These are phyloP conservation scores for Daldinia vernicosa DNA, from an alignment of 495 filamentous ascomycete species.

Conservation along the genomic window DNA sequence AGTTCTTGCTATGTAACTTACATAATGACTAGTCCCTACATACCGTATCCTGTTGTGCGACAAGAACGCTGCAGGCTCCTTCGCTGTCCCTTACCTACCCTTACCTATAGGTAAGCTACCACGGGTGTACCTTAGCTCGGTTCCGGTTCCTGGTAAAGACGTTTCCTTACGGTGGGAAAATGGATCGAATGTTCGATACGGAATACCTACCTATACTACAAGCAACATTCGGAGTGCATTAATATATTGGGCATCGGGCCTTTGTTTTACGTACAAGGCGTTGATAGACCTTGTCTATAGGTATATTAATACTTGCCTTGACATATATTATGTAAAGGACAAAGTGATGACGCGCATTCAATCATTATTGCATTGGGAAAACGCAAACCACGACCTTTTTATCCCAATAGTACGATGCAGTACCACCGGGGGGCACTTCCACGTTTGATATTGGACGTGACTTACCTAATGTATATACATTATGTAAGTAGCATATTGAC, in stretches of 20 bases:
- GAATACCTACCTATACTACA: background rate
- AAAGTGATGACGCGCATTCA: slow-evolving; percentile 12
- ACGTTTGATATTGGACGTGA: background rate
- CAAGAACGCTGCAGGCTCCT: slow-evolving; percentile 26
- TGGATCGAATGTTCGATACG: background rate
- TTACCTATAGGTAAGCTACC: slow-evolving; percentile 6
- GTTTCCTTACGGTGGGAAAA: background rate
- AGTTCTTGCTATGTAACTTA: background rate
- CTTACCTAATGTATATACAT: background rate
- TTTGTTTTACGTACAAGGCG: background rate
- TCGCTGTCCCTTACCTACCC: slow-evolving; percentile 29
- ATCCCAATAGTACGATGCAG: background rate
- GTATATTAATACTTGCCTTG: background rate
- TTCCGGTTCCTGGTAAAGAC: slow-evolving; percentile 28
- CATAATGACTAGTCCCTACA: slow-evolving; percentile 6
- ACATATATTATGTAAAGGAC: background rate
- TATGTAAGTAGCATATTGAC: background rate
- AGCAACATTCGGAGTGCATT: background rate
- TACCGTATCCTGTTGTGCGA: slow-evolving; percentile 27
- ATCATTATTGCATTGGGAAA: slow-evolving; percentile 14
- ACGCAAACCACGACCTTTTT: background rate
- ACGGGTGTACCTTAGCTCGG: background rate
- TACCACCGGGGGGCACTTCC: background rate
- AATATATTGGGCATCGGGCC: slow-evolving; percentile 1
- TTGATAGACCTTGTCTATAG: background rate